A percentile compares a stretch with the other conserved stretches of the same genome.
Evolutionary conservation across 768 basidiomycete genomes (phyloP).

Genomic region (Pisolithus orientalis): DNA sequence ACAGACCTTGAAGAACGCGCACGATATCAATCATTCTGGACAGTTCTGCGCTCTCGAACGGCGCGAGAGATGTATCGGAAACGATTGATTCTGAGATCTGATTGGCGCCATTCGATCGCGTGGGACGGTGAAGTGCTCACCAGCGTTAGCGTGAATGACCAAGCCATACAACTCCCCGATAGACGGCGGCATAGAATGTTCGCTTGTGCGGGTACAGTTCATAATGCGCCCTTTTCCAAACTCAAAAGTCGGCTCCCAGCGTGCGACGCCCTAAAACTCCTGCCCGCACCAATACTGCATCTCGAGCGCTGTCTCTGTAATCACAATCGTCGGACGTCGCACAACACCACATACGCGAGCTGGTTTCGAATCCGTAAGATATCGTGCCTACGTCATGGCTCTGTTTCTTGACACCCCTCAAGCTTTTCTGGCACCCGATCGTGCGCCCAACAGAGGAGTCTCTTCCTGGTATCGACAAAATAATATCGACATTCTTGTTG

Average conservation of each 20-base stretch:
- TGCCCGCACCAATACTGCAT: constrained; percentile 20
- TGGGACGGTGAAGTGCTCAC: too few species aligned
- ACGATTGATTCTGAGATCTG: constrained; percentile 8
- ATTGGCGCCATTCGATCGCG: too few species aligned
- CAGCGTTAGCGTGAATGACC: constrained; percentile 4
- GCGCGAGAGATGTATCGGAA: constrained; percentile 12
- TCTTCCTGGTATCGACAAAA: constrained; percentile 3
- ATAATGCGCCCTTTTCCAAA: constrained; percentile 18
- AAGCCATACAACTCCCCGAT: constrained; percentile 5
- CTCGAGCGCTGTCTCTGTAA: constrained; percentile 18
- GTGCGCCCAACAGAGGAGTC: constrained; percentile 7
- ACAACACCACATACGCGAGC: neutral
- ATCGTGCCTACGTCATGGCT: constrained; percentile 5
- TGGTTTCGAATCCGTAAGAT: neutral
- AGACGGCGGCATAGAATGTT: neutral
- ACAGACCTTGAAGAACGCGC: constrained; percentile 2
- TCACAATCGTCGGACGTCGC: too few species aligned
- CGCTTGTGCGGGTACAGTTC: constrained; percentile 10
- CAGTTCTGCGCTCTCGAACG: constrained; percentile 8
- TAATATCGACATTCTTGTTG: constrained; percentile 5
- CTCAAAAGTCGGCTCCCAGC: neutral
- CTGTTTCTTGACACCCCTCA: constrained; percentile 5
- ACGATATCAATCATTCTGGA: constrained; percentile 8
- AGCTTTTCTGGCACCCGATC: neutral
- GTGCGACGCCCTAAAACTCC: too few species aligned